These are phyloP conservation scores for Cutaneotrichosporon daszewskae DNA, from an alignment of 1,284 basidiomycete species.

Conservation along the genomic window DNA sequence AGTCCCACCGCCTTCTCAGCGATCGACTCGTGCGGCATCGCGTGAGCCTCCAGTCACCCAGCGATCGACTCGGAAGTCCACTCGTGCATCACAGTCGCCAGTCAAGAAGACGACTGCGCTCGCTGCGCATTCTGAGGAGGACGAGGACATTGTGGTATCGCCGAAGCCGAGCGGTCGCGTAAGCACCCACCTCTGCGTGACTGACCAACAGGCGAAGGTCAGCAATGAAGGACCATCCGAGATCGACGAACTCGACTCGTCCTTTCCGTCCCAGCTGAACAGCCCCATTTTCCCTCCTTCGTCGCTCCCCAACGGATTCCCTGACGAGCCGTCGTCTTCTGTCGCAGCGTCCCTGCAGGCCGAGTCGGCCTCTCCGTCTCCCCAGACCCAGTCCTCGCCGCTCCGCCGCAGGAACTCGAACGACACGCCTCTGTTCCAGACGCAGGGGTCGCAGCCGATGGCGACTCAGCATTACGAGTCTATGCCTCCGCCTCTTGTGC, in stretches of 20 bases:
- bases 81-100: not conserved
- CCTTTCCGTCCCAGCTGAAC: no score
- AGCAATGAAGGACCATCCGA: no score
- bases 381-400: conserved; percentile 18
- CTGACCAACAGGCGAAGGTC: not conserved
- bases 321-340: not conserved
- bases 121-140: not conserved
- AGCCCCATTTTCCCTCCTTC: conserved; percentile 3
- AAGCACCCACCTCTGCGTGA: not conserved
- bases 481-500: conserved; percentile 16
- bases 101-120: not conserved
- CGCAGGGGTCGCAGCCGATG: conserved; percentile 22
- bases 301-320: not conserved
- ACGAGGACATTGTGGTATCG: not conserved
- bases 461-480: conserved; percentile 27
- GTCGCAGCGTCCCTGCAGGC: not conserved
- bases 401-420: not conserved
- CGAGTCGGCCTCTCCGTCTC: not conserved
- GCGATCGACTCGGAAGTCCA: not conserved
- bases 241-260: no score
- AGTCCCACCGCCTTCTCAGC: not conserved
- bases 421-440: conserved; percentile 24
- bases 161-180: not conserved
- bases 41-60: not conserved
- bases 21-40: conserved; percentile 1